Base-by-base conservation (phyloP, 768 basidiomycete species). In the Tulasnella sp. region DNA sequence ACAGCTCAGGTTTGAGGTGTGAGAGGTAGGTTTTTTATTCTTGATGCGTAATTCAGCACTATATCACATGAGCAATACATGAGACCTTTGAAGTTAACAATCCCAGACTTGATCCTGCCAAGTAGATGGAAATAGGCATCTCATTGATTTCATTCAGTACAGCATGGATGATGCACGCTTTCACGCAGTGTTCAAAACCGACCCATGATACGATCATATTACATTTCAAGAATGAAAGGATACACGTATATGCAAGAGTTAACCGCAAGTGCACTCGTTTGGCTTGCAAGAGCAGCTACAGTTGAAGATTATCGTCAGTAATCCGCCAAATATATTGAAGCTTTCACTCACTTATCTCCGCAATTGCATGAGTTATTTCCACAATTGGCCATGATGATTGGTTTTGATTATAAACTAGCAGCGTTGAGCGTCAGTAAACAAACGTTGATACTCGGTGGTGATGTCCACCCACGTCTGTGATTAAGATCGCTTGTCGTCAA, bases 281-380 rank as follows among this genome's bases (percentile, higher is more conserved):
- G 75, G 60, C 66, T 74, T 72, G 73, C 79, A 81, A 22, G 54
- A 52, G 69, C 79, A 82, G 54, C 78, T 81, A 40, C 9, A 39
- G 32, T 16, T 34, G 33, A 20, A 4, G 29, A 25, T 40, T n/a
- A 48, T 20, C 40, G 32, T 42, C 27, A 31, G 32, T 32, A 33
- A 29, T 13, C 3, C 33, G 4, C 7, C 19, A 3, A 27, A 12
- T 45, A 19, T 20, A 9, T 10, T 37, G 34, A 10, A 53, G 16
- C 12, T 28, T 19, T 0, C 31, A 61, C 65, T 52, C 53, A 77
- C 78, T 42, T 64, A 12, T 61, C 66, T 55, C 77, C 76, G 62
- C 78, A 79, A 60, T 53, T 68, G 71, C 78, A 79, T 45, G 56
- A 56, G 58, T 46, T 56, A 58, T 59, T 66, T 62, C 76, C 76